phyloP scores from a whole-genome alignment of 805 yeast genomes.

The Torulaspora microellipsoides region DNA sequence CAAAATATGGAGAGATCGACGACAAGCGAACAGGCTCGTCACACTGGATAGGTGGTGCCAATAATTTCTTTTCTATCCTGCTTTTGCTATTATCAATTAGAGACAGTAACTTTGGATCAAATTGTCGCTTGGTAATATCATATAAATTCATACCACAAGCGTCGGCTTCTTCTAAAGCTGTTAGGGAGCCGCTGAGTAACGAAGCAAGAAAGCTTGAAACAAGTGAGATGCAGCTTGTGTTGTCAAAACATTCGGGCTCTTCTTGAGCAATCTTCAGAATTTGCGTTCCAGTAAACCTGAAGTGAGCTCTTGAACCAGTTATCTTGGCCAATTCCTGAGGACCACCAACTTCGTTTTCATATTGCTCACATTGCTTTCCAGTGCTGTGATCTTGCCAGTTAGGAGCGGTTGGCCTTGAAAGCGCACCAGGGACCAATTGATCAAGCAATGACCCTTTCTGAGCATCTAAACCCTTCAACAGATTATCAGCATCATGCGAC shows the following conservation, averaged over 20 bases:
- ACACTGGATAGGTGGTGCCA: constrained; percentile 37
- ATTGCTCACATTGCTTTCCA: constrained; percentile 54
- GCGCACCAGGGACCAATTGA: constrained; percentile 48
- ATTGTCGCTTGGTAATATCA: constrained; percentile 56
- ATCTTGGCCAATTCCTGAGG: constrained; percentile 50
- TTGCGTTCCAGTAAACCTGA: constrained; percentile 89
- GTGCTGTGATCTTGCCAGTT: constrained; percentile 97
- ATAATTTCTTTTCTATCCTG: constrained; percentile 40
- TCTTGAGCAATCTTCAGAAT: constrained; percentile 62
- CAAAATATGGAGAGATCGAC: constrained; percentile 54
- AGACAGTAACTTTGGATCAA: constrained; percentile 52
- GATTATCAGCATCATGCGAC: constrained; percentile 45
- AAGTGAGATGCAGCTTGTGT: constrained; percentile 61
- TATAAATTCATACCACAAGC: constrained; percentile 92
- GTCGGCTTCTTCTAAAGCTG: constrained; percentile 73
- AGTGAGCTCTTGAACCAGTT: constrained; percentile 86
- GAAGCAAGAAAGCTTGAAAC: constrained; percentile 78
- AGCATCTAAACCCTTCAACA: constrained; percentile 39
- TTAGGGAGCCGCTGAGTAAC: constrained; percentile 58
- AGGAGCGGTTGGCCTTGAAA: constrained; percentile 65
- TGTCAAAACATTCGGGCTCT: constrained; percentile 47
- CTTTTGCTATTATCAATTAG: constrained; percentile 30
- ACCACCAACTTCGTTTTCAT: constrained; percentile 63
- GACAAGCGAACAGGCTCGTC: constrained; percentile 43
- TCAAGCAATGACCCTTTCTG: constrained; percentile 37